Base-by-base conservation (phyloP, 169 alveolate species). In the Eimeria brunetti region DNA sequence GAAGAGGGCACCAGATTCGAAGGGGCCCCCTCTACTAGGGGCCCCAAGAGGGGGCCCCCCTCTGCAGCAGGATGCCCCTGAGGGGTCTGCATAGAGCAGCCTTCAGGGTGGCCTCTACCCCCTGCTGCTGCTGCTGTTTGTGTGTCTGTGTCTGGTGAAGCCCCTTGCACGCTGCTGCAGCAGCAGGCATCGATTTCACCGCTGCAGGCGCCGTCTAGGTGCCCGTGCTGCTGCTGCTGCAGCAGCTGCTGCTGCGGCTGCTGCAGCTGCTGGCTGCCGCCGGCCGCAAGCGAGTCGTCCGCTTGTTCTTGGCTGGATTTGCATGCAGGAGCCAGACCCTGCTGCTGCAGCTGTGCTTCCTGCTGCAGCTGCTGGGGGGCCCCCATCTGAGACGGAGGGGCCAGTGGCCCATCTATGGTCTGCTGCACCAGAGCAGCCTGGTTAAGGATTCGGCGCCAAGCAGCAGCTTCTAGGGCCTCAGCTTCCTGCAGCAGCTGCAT, bases 361-460 rank as follows among this genome's bases (percentile, higher is more conserved):
- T 67, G 78, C 80, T 36, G 91, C 80, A 6, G 94, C 69, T 38
- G 94, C 84, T 64, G 85, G 51, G 60, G 67, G 27, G 36, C 94
- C 20, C 46, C 94, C n/a, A 69, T n/a, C 69, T 62, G 91, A 24
- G 91, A 85, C 24, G 33, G n/a, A 24, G 51, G 7, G 33, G 91
- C 60, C 41, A 85, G 91, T 41, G 91, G 91, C 22, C 91, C 91
- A 44, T 85, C 91, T 33, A 85, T 46, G 24, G 91, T 85, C 38
- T 49, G 91, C 78, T 85, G 91, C 78, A 85, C 78, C 56, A 85
- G 80, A 7, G 91, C 91, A 8, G 94, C 18, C 58, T 62, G 84
- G 24, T 62, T 58, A 85, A 6, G 16, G 62, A 89, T 56, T 53
- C 89, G 38, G 41, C 51, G 58, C 71, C 89, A 69, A 33, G 89